Evolutionary conservation across 2,329 filamentous ascomycete species (phyloP), one percentile per base, ranked within the genome.

Genomic region (Hymenoscyphus linearis): DNA sequence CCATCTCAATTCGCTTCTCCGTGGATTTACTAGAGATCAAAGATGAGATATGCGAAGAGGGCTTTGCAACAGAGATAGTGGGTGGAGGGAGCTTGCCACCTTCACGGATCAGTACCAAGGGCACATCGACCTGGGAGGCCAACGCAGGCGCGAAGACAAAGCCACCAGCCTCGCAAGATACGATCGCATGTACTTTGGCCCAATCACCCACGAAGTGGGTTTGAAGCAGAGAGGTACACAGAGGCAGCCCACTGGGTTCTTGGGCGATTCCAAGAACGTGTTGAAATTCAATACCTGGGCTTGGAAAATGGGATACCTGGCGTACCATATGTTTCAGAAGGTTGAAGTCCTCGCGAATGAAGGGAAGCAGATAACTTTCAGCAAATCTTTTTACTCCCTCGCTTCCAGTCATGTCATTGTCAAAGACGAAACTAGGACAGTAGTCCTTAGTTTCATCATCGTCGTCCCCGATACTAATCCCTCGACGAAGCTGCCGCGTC

Each of bases 21-120:
- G 62, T 64, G 4, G 60, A 55, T 14, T 67, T 55, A 1, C 65
- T 60, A 1, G 70, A 64, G 55, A 58, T 59, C n/a, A 69, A 71
- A 60, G 79, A 79, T 0, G 83, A 85, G 47, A 87, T 81, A 69
- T 85, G 74, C 2, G 83, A 88, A 0, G 70, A 34, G 1, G 68
- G 34, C 69, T 80, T 86, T 47, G 7, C 10, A 26, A 79, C 76
- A 6, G 79, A 83, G 36, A 84, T 10, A 0, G 74, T 81, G 0
- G 84, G 84, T 7, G 81, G 80, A 0, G 85, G 84, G 0, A 87
- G 79, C 71, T 86, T 88, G 27, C 80, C 80, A 10, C 77, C 78
- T 68, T 82, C 74, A 44, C 85, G 82, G 60, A 87, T 78, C 52
- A 83, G 68, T 6, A 73, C 75, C 62, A 86, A 67, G 1, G 77